phyloP scores from a whole-genome alignment of 192 early-diverging fungal species.

The Diversispora eburnea region DNA sequence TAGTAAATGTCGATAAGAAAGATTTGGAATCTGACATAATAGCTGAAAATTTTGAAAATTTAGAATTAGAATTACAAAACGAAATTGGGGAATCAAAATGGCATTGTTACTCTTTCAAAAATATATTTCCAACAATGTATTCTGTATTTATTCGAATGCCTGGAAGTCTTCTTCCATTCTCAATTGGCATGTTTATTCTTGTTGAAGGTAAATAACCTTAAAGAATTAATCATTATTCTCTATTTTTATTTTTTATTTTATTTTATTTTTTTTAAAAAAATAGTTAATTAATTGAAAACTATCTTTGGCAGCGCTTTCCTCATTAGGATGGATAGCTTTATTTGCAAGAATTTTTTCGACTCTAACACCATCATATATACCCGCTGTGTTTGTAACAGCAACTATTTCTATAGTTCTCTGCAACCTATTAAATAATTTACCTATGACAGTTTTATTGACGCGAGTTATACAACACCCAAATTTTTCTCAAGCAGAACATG shows the following conservation, averaged over 20 bases:
- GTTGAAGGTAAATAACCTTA: slow-evolving; percentile 49
- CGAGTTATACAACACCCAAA: slow-evolving; percentile 63
- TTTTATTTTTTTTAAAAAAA: not conserved
- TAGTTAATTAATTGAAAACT: not conserved
- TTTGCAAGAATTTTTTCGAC: slow-evolving; percentile 56
- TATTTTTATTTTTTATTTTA: not conserved
- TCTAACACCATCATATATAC: slow-evolving; percentile 49
- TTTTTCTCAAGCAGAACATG: slow-evolving; percentile 43
- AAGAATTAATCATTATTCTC: not conserved
- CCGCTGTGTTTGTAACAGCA: slow-evolving; percentile 60
- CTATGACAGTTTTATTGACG: slow-evolving; percentile 81
- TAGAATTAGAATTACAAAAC: not conserved
- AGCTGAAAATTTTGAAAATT: not conserved
- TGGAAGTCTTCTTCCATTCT: slow-evolving; percentile 73
- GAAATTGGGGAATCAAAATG: not conserved
- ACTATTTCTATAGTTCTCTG: slow-evolving; percentile 64
- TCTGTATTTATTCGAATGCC: slow-evolving; percentile 63
- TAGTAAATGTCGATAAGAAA: too few relatives aligned
- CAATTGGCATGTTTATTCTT: slow-evolving; percentile 84
- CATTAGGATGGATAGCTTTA: slow-evolving; percentile 64
- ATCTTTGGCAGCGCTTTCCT: slow-evolving; percentile 37
- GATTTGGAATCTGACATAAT: too few relatives aligned
- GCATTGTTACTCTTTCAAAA: not conserved
- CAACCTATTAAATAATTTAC: slow-evolving; percentile 79
- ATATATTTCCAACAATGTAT: slow-evolving; percentile 49